Percentiles rank a stretch among this genome's conserved stretches.
phyloP scores from a whole-genome alignment of 257 asterid species.

The Linderniella brevidens region DNA sequence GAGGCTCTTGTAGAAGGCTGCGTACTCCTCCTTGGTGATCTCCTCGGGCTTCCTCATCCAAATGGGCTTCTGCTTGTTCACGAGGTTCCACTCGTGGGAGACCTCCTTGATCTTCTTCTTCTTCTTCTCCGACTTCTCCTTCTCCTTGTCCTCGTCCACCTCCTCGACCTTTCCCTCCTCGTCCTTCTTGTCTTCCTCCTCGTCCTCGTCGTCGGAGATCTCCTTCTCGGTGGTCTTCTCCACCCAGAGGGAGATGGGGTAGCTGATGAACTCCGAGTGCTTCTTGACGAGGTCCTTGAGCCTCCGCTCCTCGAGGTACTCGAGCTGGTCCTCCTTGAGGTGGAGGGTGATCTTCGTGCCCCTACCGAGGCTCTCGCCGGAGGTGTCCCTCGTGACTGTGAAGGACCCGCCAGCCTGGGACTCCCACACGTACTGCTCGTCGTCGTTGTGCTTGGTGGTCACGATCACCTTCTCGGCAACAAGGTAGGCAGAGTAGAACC shows the following conservation, averaged over 20 bases:
- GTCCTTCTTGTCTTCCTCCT: slow-evolving; percentile 12
- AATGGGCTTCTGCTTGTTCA: slow-evolving; percentile 1
- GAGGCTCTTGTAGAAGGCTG: slow-evolving; percentile 14
- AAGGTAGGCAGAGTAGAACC: slow-evolving; percentile 4
- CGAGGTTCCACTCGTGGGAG: slow-evolving; percentile 12
- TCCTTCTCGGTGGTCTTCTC: slow-evolving; percentile 16
- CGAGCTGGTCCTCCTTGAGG: slow-evolving; percentile 16
- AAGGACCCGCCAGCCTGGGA: slow-evolving; percentile 2
- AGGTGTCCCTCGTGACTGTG: slow-evolving; percentile 13
- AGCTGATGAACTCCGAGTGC: slow-evolving; percentile 14
- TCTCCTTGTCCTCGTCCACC: background rate
- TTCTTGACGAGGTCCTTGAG: slow-evolving; percentile 13
- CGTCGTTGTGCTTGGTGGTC: slow-evolving; percentile 14
- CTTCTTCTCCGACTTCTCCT: slow-evolving; percentile 10
- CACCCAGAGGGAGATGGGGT: slow-evolving; percentile 15
- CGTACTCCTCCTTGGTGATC: slow-evolving; percentile 13
- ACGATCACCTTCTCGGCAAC: slow-evolving; percentile 16
- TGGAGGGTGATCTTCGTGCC: slow-evolving; percentile 12
- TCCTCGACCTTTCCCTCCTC: slow-evolving; percentile 11
- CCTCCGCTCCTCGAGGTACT: slow-evolving; percentile 13
- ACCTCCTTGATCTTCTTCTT: slow-evolving; percentile 14
- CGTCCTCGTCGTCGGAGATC: slow-evolving; percentile 13
- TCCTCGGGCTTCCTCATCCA: slow-evolving; percentile 16
- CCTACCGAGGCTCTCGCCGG: slow-evolving; percentile 12
- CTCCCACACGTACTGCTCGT: slow-evolving; percentile 11